Conservation (phyloP, 768 basidiomycete species). For the Mycena crocata region DNA sequence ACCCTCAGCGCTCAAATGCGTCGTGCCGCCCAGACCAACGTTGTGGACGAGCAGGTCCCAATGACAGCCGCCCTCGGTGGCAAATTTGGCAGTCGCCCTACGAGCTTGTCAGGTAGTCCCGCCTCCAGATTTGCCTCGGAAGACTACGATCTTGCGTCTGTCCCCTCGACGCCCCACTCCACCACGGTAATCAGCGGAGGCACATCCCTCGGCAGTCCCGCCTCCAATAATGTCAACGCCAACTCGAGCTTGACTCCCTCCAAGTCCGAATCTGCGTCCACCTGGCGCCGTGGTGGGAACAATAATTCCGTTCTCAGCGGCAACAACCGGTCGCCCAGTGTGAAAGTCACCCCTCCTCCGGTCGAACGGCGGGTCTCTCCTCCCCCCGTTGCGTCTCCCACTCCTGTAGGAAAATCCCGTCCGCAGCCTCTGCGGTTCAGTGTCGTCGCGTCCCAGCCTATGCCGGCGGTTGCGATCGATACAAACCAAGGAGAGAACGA, state of each 20-base stretch:
- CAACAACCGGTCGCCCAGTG: slow-evolving; percentile 71
- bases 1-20: slow-evolving; percentile 69
- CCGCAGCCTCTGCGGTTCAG: slow-evolving; percentile 78
- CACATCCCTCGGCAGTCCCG: slow-evolving; percentile 69
- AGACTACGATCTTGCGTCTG: slow-evolving; percentile 54
- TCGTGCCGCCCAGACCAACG: slow-evolving; percentile 67
- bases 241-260: slow-evolving; percentile 59
- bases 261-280: slow-evolving; percentile 83
- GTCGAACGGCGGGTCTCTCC: slow-evolving; percentile 66
- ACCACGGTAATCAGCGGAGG: slow-evolving; percentile 81
- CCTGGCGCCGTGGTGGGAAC: slow-evolving; percentile 85
- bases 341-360: slow-evolving; percentile 82
- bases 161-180: slow-evolving; percentile 68
- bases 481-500: slow-evolving; percentile 62
- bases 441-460: slow-evolving; percentile 59
- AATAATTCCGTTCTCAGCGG: slow-evolving; percentile 78
- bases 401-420: slow-evolving; percentile 56
- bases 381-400: slow-evolving; percentile 49
- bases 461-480: slow-evolving; percentile 70
- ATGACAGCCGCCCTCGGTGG: slow-evolving; percentile 87
- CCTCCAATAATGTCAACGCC: slow-evolving; percentile 52
- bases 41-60: slow-evolving; percentile 70
- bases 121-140: slow-evolving; percentile 49
- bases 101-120: slow-evolving; percentile 53
- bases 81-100: slow-evolving; percentile 76